phyloP scores from a whole-genome alignment of 495 filamentous ascomycete genomes.

The Xylaria scruposa region DNA sequence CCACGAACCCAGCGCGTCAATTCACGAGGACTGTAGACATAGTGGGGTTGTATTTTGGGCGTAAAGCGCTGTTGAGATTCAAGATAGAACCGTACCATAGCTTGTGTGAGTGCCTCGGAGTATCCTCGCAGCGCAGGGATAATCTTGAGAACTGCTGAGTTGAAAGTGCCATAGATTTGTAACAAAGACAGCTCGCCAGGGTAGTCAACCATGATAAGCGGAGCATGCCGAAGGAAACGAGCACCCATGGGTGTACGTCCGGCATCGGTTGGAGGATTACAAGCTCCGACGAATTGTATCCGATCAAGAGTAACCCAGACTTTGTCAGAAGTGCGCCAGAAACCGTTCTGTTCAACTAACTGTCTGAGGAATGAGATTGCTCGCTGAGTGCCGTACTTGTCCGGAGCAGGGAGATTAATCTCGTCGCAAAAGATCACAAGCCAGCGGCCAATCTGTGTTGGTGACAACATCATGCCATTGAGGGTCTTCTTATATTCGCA shows the following conservation, averaged over 20 bases:
- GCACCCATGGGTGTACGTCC: conserved; percentile 93
- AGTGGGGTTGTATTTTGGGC: conserved; percentile 94
- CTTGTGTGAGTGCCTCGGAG: conserved; percentile 90
- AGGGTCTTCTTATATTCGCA: conserved; percentile 99
- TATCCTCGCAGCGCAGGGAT: conserved; percentile 94
- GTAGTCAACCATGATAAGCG: conserved; percentile 98
- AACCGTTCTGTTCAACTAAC: conserved; percentile 97
- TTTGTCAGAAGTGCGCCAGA: conserved; percentile 97
- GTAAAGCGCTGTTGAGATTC: conserved; percentile 95
- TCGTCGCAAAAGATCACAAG: conserved; percentile 98
- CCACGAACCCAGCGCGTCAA: conserved; percentile 96
- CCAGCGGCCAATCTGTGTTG: conserved; percentile 96
- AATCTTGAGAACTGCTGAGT: conserved; percentile 93
- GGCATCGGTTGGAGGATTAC: conserved; percentile 98
- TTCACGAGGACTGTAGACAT: conserved; percentile 98
- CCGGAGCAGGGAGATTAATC: conserved; percentile 97
- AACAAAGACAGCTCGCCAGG: conserved; percentile 91
- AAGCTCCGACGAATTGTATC: conserved; percentile 98
- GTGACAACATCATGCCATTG: conserved; percentile 93
- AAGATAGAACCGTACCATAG: conserved; percentile 96
- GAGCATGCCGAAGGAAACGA: conserved; percentile 92
- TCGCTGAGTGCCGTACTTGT: conserved; percentile 96
- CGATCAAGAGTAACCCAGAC: conserved; percentile 97
- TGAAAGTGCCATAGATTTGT: conserved; percentile 99
- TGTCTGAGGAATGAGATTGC: conserved; percentile 97